Evolutionary conservation across 2,329 filamentous ascomycete genomes (phyloP), one percentile per base, ranked within the genome.

Genomic region (Simplicillium aogashimaense): DNA sequence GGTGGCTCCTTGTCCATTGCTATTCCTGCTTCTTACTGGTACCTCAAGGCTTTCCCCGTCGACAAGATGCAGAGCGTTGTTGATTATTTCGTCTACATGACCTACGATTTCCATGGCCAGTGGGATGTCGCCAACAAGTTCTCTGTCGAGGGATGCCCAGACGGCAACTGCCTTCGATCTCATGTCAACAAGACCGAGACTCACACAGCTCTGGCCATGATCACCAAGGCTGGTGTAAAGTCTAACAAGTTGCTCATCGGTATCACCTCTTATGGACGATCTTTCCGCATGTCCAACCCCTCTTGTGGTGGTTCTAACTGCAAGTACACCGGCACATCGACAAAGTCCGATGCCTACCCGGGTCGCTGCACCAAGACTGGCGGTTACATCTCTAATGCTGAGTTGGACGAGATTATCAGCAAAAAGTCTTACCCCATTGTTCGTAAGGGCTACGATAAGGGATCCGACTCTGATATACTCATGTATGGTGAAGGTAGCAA

Each of bases 101-200:
- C 57, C 3, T 61, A 61, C 12, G 57, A 61, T 35, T 40, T 61
- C 0, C 57, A 61, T n/a, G 58, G 57, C 2, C 50, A 58, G 41
- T 58, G 52, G 60, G 57, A 60, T 35, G 43, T 46, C 13, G 41
- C 41, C 10, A 65, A 63, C 32, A 35, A 45, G 4, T 53, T 25
- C 20, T 25, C 20, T 25, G 20, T 25, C 9, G 20, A 25, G 20
- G 50, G 52, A 14, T 59, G 56, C 37, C 44, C 48, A 2, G 40
- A 10, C 7, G 56, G 56, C 2, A 55, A 55, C 46, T 59, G 64
- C 36, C 51, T 66, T 2, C 57, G 59, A 1, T 56, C 51, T 0
- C 60, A 64, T 43, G 49, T 65, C 44, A 66, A 67, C 49, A 39
- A 53, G 35, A 66, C 63, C 5, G 62, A 66, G 38, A 64, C 59